These are phyloP conservation scores for Candida easanensis DNA, from an alignment of 805 yeast species.

Conservation along the genomic window DNA sequence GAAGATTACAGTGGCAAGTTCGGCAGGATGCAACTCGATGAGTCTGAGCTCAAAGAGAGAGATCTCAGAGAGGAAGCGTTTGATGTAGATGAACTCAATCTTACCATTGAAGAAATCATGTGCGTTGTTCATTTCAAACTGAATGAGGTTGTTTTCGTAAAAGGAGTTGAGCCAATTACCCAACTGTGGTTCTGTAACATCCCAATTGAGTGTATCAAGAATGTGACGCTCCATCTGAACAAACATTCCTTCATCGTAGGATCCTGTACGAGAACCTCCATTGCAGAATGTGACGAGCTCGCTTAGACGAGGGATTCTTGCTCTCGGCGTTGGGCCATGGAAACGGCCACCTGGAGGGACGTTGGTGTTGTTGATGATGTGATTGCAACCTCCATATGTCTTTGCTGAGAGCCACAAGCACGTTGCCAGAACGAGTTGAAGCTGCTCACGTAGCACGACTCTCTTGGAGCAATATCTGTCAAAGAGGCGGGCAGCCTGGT, in stretches of 20 bases:
- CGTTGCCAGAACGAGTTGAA: conserved; percentile 87
- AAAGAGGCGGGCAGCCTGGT: conserved; percentile 69
- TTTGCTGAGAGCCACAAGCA: conserved; percentile 93
- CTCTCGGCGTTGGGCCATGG: conserved; percentile 69
- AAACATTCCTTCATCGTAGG: conserved; percentile 67
- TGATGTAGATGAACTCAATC: conserved; percentile 42
- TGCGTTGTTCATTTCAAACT: conserved; percentile 31
- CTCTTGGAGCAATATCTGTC: conserved; percentile 91
- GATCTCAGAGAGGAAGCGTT: conserved; percentile 47
- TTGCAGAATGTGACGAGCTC: conserved; percentile 76
- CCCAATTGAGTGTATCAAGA: conserved; percentile 70
- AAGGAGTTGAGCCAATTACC: conserved; percentile 44
- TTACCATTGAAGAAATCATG: conserved; percentile 23
- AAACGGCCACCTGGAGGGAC: conserved; percentile 58
- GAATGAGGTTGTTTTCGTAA: conserved; percentile 42
- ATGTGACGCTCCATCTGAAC: conserved; percentile 87
- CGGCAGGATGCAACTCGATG: conserved; percentile 35
- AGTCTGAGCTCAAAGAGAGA: conserved; percentile 47
- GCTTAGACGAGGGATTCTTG: conserved; percentile 67
- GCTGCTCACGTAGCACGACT: conserved; percentile 79
- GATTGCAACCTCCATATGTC: conserved; percentile 72
- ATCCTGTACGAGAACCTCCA: conserved; percentile 46
- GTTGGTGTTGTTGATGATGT: conserved; percentile 50
- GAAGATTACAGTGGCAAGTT: conserved; percentile 24
- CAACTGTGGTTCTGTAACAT: conserved; percentile 60